These are phyloP conservation scores for Pyrenochaeta sp. DNA, from an alignment of 2,329 filamentous ascomycete genomes.

Conservation along the genomic window DNA sequence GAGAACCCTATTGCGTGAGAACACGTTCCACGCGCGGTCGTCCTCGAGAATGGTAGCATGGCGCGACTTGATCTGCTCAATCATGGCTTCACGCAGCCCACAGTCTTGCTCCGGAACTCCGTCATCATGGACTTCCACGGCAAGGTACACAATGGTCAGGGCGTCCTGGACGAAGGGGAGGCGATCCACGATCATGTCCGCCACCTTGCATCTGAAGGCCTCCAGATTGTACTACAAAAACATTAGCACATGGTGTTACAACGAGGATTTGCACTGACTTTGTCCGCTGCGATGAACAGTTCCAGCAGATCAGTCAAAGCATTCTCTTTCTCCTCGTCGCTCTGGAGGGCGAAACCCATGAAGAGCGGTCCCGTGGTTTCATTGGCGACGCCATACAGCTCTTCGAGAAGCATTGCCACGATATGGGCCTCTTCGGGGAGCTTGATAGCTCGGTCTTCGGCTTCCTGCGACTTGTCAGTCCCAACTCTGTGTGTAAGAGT, in stretches of 20 bases:
- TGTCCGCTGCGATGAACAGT: constrained; percentile 31
- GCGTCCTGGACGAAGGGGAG: constrained; percentile 22
- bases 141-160: constrained; percentile 21
- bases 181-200: constrained; percentile 27
- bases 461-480: constrained; percentile 21
- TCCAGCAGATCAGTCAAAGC: constrained; percentile 16
- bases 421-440: constrained; percentile 23
- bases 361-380: constrained; percentile 25
- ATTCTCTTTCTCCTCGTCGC: constrained; percentile 19
- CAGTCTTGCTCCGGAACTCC: constrained; percentile 16
- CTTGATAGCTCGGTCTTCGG: constrained; percentile 7
- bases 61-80: constrained; percentile 14
- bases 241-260: not conserved
- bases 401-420: constrained; percentile 18
- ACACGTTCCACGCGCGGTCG: constrained; percentile 17
- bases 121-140: constrained; percentile 12
- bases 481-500: too few relatives aligned
- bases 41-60: constrained; percentile 17
- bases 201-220: constrained; percentile 17
- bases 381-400: constrained; percentile 28
- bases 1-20: constrained; percentile 13
- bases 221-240: constrained; percentile 28
- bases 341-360: constrained; percentile 21
- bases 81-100: constrained; percentile 22
- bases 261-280: constrained; percentile 11